Conservation (phyloP, 441 rosid species). For the Populus hybrid region DNA sequence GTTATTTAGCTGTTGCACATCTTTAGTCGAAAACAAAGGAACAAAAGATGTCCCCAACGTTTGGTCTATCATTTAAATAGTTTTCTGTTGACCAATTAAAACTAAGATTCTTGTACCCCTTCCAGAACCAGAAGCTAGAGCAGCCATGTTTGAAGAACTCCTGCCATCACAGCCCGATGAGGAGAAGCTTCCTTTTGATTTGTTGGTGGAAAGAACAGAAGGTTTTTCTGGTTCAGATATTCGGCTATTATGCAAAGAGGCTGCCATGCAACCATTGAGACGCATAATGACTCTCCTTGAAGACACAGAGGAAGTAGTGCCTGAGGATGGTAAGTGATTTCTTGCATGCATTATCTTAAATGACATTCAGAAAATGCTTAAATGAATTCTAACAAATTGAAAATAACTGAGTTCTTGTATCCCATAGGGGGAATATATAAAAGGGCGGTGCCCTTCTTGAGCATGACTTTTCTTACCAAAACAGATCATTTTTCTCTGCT, state of each 20-base stretch:
- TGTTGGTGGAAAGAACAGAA: conserved; percentile 64
- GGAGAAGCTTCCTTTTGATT: conserved; percentile 67
- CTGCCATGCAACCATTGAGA: conserved; percentile 94
- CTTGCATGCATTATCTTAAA: not conserved
- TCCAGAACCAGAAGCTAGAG: conserved; percentile 81
- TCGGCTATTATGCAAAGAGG: conserved; percentile 84
- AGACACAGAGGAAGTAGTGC: conserved; percentile 46
- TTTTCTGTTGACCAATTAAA: conserved; percentile 29
- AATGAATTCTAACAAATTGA: not conserved
- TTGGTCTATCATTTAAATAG: conserved; percentile 5
- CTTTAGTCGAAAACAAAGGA: not conserved
- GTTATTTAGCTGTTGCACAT: not conserved
- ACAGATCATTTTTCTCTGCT: not conserved
- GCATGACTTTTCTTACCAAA: too few relatives aligned
- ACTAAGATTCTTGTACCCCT: conserved; percentile 83
- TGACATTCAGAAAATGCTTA: not conserved
- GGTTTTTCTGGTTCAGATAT: conserved; percentile 94
- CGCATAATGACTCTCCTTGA: conserved; percentile 68
- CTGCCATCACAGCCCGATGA: conserved; percentile 50
- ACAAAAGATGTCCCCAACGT: conserved; percentile 2
- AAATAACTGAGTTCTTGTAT: not conserved
- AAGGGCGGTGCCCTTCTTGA: not conserved
- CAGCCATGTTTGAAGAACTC: conserved; percentile 78
- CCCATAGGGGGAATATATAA: not conserved
- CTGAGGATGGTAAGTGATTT: conserved; percentile 67